Percentiles rank a stretch among this genome's conserved stretches.
Evolutionary conservation across 2,329 filamentous ascomycete species (phyloP).

Genomic region (Penicillium polonicum): DNA sequence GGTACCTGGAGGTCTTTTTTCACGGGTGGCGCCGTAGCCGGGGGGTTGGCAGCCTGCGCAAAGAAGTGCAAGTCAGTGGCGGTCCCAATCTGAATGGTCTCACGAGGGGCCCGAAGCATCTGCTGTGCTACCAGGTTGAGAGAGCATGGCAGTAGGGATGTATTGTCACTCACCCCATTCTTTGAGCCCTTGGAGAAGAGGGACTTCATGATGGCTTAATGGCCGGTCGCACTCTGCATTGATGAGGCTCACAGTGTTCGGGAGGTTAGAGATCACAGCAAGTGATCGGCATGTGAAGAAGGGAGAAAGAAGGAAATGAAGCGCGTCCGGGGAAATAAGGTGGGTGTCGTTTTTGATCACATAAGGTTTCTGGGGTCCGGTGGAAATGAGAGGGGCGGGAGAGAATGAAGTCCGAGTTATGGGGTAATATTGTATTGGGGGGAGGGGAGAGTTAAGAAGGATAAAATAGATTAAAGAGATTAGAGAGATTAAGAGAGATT

Average conservation of each 20-base stretch:
- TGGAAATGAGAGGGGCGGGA: slow-evolving; percentile 21
- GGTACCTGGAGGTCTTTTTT: slow-evolving; percentile 62
- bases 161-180: slow-evolving; percentile 34
- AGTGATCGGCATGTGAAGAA: background rate
- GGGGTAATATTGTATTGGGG: background rate
- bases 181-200: slow-evolving; percentile 43
- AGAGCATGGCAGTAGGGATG: slow-evolving; percentile 14
- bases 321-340: slow-evolving; percentile 4
- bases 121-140: slow-evolving; percentile 18
- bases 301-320: background rate
- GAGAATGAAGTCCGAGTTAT: slow-evolving; percentile 15
- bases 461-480: background rate
- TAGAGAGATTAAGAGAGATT: slow-evolving; percentile 12
- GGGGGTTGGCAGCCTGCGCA: slow-evolving; percentile 49
- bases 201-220: slow-evolving; percentile 38
- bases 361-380: slow-evolving; percentile 16
- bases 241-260: slow-evolving; percentile 10
- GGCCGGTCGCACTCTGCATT: slow-evolving; percentile 30
- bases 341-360: slow-evolving; percentile 3
- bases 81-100: slow-evolving; percentile 14
- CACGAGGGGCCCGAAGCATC: slow-evolving; percentile 11
- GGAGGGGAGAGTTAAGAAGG: background rate
- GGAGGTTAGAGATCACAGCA: background rate
- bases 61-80: slow-evolving; percentile 19
- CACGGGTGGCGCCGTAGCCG: slow-evolving; percentile 46